Conservation (phyloP, 2,329 filamentous ascomycete species). For the Rhynchosporium secalis region DNA sequence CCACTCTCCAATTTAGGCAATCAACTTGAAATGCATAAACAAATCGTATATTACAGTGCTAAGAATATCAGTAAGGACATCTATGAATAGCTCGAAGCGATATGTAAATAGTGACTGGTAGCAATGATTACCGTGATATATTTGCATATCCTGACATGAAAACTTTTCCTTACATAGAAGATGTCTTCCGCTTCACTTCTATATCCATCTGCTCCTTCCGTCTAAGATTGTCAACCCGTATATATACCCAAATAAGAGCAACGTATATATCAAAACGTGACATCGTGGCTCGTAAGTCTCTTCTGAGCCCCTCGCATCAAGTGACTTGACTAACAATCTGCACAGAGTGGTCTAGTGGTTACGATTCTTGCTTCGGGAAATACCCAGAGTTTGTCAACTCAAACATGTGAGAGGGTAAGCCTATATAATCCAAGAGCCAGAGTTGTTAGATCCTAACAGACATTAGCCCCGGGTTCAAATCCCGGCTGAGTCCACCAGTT, state of each 20-base stretch:
- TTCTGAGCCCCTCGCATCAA: too few relatives aligned
- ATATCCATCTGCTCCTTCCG: background rate
- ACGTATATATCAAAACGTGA: conserved; percentile 3
- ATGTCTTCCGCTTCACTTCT: background rate
- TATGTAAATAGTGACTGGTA: too few relatives aligned
- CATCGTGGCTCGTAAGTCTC: conserved; percentile 11
- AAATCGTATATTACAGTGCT: too few relatives aligned
- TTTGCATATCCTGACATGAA: too few relatives aligned
- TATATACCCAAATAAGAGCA: conserved; percentile 3
- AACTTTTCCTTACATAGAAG: too few relatives aligned
- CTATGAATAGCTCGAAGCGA: too few relatives aligned
- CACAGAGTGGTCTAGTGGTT: conserved; percentile 12
- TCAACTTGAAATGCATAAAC: too few relatives aligned
- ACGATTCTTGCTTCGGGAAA: conserved; percentile 11
- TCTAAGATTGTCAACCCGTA: background rate
- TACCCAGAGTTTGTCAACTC: conserved; percentile 9
- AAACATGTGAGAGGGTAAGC: conserved; percentile 13
- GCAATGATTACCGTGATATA: too few relatives aligned
- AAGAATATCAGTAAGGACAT: too few relatives aligned
- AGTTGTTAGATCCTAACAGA: background rate
- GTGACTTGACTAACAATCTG: background rate
- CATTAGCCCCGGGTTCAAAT: background rate
- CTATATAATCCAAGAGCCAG: too few relatives aligned
- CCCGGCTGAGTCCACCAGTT: background rate
- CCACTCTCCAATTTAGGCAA: too few relatives aligned